Evolutionary conservation across 169 alveolate genomes (phyloP).

Genomic region (Babesia bigemina): DNA sequence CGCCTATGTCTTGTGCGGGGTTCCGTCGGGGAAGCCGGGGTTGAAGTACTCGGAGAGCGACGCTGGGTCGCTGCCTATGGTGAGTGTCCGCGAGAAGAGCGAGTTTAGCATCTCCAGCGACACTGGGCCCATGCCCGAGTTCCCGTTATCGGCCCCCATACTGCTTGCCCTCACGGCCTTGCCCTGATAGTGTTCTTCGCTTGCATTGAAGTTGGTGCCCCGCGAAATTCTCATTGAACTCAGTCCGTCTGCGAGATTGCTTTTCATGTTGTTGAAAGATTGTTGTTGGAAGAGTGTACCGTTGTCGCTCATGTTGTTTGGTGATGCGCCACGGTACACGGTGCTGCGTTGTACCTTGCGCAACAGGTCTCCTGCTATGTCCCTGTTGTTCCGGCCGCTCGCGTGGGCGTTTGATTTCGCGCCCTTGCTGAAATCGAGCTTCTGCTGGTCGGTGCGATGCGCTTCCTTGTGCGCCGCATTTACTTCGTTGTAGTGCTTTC

Average conservation of each 20-base stretch:
- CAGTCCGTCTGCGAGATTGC: no score
- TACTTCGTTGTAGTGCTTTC: slow-evolving; percentile 49
- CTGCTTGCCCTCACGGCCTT: background rate
- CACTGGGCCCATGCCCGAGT: background rate
- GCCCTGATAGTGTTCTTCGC: background rate
- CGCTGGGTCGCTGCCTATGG: background rate
- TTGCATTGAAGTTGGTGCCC: no score
- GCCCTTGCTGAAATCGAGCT: background rate
- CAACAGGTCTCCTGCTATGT: background rate
- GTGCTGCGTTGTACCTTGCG: background rate
- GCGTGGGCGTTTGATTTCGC: background rate
- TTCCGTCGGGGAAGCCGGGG: background rate
- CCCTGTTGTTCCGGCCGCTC: background rate
- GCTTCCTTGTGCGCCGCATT: background rate
- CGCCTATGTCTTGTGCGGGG: background rate
- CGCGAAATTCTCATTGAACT: no score
- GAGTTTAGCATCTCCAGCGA: slow-evolving; percentile 9
- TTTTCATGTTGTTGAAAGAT: no score
- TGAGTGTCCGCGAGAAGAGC: background rate
- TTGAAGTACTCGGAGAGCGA: background rate
- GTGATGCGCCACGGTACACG: background rate
- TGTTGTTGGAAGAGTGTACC: no score
- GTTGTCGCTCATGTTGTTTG: background rate
- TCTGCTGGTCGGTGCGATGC: background rate
- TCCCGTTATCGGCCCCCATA: background rate